Evolutionary conservation across 2,329 filamentous ascomycete genomes (phyloP), one percentile per base, ranked within the genome.

Genomic region (Zymoseptoria crescenta): DNA sequence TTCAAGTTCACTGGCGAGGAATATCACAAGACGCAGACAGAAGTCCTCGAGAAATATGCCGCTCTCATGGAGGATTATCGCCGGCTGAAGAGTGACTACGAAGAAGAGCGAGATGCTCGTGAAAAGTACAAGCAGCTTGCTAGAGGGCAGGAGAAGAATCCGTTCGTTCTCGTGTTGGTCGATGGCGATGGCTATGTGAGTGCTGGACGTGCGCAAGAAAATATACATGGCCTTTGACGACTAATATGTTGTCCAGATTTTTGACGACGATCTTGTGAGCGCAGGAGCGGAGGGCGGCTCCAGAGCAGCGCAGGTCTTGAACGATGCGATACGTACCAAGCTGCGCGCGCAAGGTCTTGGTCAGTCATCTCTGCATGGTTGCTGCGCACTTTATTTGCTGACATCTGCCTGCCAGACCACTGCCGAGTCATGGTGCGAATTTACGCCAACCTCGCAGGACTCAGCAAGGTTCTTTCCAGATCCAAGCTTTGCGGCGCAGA

Each of bases 121-220:
- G 81, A 83, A 60, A 77, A 77, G 49, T 84, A 83, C 73, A 83
- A 84, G 66, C 77, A 79, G 64, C 68, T 80, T 57, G 78, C 78
- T 4, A 74, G 75, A 55, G 60, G 66, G 28, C 67, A 77, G 66
- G 73, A 81, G 24, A 77, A 80, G 20, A 82, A 81, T 61, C 79
- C 83, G 0, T 87, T 86, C 64, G 82, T 83, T 1, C 74, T 87
- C 1, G 79, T 87, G 6, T 73, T 87, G 0, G 73, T 87, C 10
- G 84, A 87, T 58, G 84, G 83, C 20, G 83, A 87, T 69, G 82
- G 81, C 53, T 86, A 85, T 65, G 66, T 79, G 29, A 45, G 35
- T 41, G 35, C 35, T 41, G 35, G 35, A 41, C 10, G 16, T 41
- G 10, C 35, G 35, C 35, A 41, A 16, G 4, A 41, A 41, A 41